Evolutionary conservation across 768 basidiomycete species (phyloP), one percentile per base, ranked within the genome.

Genomic region (Ramaria sp.): DNA sequence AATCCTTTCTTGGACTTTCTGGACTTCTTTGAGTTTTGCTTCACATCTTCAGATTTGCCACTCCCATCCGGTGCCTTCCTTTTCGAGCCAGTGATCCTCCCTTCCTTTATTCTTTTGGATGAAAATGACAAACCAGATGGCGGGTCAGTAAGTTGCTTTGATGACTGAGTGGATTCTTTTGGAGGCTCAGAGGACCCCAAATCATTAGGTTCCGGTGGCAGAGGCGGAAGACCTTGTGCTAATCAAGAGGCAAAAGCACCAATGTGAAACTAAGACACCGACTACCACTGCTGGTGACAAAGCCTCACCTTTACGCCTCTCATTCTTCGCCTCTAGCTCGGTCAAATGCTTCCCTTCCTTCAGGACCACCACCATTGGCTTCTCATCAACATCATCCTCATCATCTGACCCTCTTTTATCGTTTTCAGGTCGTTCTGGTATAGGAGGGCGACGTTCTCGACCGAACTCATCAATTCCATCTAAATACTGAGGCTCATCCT

Each of bases 311-410:
- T 78, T 81, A 54, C 88, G 79, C 54, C 77, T 75, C 63, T 88
- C 76, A 65, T 88, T 85, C 74, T 89, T 85, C 3, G 77, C 91
- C 64, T 95, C 89, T 54, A 78, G 71, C 60, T 78, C 84, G 1
- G 80, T 81, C 43, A 96, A 74, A 72, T 96, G 93, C 66, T 90
- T 94, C 27, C 93, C 92, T 62, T 86, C 80, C 65, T 80, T 90
- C 61, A 96, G 67, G 9, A 95, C 92, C 3, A 96, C 90, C 7
- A 52, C 47, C 38, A 58, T 22, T 1, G 62, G 50, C 4, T 57
- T 64, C 19, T 60, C 58, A 4, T 59, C 63, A 34, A 62, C 64
- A 39, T 60, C 57, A 17, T 61, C 62, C 34, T 68, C 67, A 19
- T 68, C 68, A 31, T 69, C 68, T 15, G 62, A 59, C 10, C 61